These are phyloP conservation scores for Syzygium oleosum DNA, from an alignment of 345 rosid genomes.

Conservation along the genomic window DNA sequence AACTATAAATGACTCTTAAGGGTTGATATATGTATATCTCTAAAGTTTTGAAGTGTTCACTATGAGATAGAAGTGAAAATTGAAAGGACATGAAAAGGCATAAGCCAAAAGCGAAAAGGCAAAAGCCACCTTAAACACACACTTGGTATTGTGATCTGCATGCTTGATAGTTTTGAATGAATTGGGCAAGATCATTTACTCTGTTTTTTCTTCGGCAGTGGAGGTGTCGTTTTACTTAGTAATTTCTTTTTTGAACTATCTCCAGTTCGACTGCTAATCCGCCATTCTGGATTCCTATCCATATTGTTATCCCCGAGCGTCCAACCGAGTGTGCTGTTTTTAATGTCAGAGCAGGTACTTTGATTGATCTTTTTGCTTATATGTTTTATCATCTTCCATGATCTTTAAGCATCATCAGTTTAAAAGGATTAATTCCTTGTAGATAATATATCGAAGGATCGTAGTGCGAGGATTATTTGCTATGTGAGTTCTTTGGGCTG, in stretches of 20 bases:
- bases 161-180: not conserved
- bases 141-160: not conserved
- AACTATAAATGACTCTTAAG: not conserved
- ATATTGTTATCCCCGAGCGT: conserved; percentile 89
- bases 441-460: not conserved
- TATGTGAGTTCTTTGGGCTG: not conserved
- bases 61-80: not conserved
- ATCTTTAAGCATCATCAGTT: not conserved
- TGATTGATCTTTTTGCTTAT: not conserved
- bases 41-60: not conserved
- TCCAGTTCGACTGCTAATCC: conserved; percentile 81
- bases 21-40: not conserved
- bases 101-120: not conserved
- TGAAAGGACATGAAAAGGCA: not conserved
- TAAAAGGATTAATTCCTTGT: not conserved
- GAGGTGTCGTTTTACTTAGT: not conserved
- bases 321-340: conserved; percentile 92
- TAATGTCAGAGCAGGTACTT: conserved; percentile 87
- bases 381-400: not conserved
- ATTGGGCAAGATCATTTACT: not conserved
- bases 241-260: not conserved
- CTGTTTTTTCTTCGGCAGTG: not conserved
- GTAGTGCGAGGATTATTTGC: not conserved
- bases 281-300: conserved; percentile 99
- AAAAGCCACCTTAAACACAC: not conserved